Base-by-base conservation (phyloP, 2,329 filamentous ascomycete genomes). In the Teratosphaeria epicoccoides region DNA sequence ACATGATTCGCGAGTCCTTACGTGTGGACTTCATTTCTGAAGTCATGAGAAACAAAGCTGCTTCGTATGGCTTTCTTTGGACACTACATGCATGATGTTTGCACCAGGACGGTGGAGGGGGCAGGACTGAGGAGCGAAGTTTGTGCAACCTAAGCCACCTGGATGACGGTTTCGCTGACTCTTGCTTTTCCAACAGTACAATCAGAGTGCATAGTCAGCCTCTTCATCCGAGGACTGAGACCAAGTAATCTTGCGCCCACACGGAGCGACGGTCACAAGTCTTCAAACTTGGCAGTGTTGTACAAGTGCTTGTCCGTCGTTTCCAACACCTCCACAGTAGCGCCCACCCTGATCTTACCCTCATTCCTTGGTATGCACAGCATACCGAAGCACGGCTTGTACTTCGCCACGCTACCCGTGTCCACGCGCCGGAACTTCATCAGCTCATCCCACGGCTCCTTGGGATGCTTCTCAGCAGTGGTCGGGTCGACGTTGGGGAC, bases 341-440 rank as follows among this genome's bases (percentile, higher is more conserved):
- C 80, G 0, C 81, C 81, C 10, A 84, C 76, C 52, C 72, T 71
- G 9, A 84, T 61, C 46, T 69, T 63, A 0, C 78, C 79, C 55
- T 81, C 76, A 43, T 69, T 71, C 54, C 75, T 71, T 14, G 82
- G 80, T 49, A 78, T 77, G 62, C 79, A 77, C 60, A 84, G 63
- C 82, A 84, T 84, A 1, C 81, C 81, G 70, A 83, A 84, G 58
- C 80, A 83, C 40, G 81, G 81, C 68, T 84, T 84, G 56, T 71
- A 83, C 66, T 74, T 82, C n/a, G 67, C 67, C 24, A 79, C 73
- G 0, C 80, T 79, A 0, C 80, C 81, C 58, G 76, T 69, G 61
- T 84, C 81, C 4, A 83, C 71, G 24, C 80, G 66, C 7, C 81
- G 68, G 64, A 81, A 83, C 59, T 76, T 77, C 72, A 82, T 78